These are phyloP conservation scores for Tricholoma sp. DNA, from an alignment of 768 basidiomycete genomes.

Conservation along the genomic window DNA sequence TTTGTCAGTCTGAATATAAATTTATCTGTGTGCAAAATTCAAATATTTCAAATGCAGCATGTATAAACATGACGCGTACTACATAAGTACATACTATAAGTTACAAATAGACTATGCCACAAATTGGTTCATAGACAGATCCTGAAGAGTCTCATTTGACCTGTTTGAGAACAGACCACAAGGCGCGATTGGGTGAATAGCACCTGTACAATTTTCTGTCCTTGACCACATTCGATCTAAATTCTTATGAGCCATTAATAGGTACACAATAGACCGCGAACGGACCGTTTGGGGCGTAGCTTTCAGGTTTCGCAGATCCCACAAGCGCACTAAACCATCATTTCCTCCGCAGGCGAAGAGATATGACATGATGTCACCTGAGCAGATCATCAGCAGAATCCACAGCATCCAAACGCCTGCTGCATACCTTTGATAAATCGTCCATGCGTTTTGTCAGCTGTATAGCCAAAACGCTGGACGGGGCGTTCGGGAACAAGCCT, in stretches of 20 bases:
- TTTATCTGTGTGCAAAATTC: too few species aligned
- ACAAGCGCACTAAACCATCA: slow-evolving; percentile 37
- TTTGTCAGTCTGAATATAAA: too few species aligned
- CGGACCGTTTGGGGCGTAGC: slow-evolving; percentile 18
- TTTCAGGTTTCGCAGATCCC: slow-evolving; percentile 42
- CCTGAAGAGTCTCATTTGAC: slow-evolving; percentile 26
- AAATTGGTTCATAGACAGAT: not conserved
- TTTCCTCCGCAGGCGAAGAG: slow-evolving; percentile 40
- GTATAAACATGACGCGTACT: too few species aligned
- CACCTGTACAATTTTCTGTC: slow-evolving; percentile 35
- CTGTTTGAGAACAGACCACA: slow-evolving; percentile 34
- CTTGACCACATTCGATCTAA: slow-evolving; percentile 29
- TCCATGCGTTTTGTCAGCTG: slow-evolving; percentile 30
- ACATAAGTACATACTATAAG: too few species aligned
- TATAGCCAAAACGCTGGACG: slow-evolving; percentile 42
- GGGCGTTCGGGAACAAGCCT: slow-evolving; percentile 29
- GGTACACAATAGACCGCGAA: not conserved
- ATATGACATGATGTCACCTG: slow-evolving; percentile 17
- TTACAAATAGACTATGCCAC: not conserved
- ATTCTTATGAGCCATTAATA: not conserved
- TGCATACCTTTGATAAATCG: slow-evolving; percentile 40
- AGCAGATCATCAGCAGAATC: not conserved
- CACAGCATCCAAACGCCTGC: not conserved
- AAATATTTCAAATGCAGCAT: too few species aligned
- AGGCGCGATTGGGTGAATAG: slow-evolving; percentile 26